A percentile compares a stretch with the other conserved stretches of the same genome.
Conservation (phyloP, 2,329 filamentous ascomycete genomes). For the Exophiala sideris region DNA sequence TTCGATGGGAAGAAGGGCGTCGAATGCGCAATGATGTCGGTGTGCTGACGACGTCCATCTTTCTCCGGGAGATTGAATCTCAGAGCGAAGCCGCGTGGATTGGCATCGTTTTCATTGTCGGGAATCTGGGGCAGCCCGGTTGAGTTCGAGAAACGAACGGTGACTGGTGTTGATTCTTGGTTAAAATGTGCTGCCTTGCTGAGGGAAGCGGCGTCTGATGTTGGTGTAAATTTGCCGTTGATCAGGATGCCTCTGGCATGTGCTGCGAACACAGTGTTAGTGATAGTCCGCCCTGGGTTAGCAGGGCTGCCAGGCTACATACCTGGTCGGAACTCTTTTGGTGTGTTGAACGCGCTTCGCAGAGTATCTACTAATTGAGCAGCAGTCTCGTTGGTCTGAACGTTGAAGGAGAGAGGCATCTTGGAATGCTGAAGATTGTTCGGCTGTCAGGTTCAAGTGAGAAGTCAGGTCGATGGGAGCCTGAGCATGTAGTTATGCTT, state of each 20-base stretch:
- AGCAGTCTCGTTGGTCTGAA: conserved; percentile 38
- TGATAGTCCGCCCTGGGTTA: conserved; percentile 18
- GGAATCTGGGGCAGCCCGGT: conserved; percentile 52
- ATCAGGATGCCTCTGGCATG: conserved; percentile 55
- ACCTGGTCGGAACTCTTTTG: conserved; percentile 43
- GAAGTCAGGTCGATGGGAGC: too few relatives aligned
- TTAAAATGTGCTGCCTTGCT: conserved; percentile 51
- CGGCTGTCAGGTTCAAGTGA: background rate
- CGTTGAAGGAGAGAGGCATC: conserved; percentile 48
- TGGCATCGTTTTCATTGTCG: conserved; percentile 47
- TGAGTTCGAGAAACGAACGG: conserved; percentile 51
- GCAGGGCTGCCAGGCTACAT: background rate
- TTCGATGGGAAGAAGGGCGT: conserved; percentile 52
- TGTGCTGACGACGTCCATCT: conserved; percentile 46
- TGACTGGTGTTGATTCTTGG: conserved; percentile 43
- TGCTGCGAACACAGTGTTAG: conserved; percentile 39
- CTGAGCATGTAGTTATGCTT: too few relatives aligned
- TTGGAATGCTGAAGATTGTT: background rate
- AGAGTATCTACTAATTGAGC: conserved; percentile 37
- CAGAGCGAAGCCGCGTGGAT: conserved; percentile 49
- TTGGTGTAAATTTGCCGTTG: conserved; percentile 53
- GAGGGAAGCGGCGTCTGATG: conserved; percentile 42
- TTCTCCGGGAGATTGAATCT: conserved; percentile 45
- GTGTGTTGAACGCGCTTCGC: conserved; percentile 39
- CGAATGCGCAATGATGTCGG: conserved; percentile 55